Evolutionary conservation across 352 stramenopile species (phyloP).

Genomic region (Phytophthora fragariaefolia): DNA sequence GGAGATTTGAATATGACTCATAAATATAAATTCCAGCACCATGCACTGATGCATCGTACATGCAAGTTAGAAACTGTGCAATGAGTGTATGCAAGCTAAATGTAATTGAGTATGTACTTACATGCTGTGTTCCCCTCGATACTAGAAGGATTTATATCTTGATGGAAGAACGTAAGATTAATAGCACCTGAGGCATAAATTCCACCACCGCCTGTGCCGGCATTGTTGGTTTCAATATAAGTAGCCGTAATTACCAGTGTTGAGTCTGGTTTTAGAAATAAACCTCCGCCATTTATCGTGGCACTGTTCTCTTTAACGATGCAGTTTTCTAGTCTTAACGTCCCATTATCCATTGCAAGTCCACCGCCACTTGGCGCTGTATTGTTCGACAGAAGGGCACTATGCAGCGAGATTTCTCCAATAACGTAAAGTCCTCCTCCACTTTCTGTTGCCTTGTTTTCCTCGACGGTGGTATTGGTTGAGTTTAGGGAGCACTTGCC

Average conservation of each 20-base stretch:
- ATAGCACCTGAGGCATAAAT: slow-evolving; percentile 22
- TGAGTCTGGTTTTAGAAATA: slow-evolving; percentile 17
- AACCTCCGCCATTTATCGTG: slow-evolving; percentile 17
- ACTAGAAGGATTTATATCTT: slow-evolving; percentile 9
- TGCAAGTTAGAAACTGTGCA: no score
- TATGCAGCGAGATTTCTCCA: slow-evolving; percentile 20
- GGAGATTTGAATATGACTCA: slow-evolving; percentile 17
- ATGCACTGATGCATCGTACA: no score
- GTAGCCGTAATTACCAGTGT: slow-evolving; percentile 7
- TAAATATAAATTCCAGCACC: slow-evolving; percentile 43
- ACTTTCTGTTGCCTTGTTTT: slow-evolving; percentile 30
- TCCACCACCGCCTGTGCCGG: slow-evolving; percentile 21
- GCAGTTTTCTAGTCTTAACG: slow-evolving; percentile 20
- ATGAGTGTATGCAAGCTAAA: slow-evolving; percentile 4
- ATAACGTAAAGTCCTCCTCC: slow-evolving; percentile 27
- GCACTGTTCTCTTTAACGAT: slow-evolving; percentile 21
- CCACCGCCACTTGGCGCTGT: slow-evolving; percentile 26
- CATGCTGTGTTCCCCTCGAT: slow-evolving; percentile 24
- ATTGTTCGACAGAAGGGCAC: slow-evolving; percentile 16
- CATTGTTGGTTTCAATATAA: slow-evolving; percentile 20
- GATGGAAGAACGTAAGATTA: slow-evolving; percentile 17
- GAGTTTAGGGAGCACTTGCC: slow-evolving; percentile 15
- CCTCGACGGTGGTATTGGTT: slow-evolving; percentile 6
- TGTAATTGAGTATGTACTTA: not conserved
- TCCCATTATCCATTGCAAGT: slow-evolving; percentile 28